A percentile compares a stretch with the other conserved stretches of the same genome.
Conservation (phyloP, 179 eudicot genomes). For the Monotropa hypopitys region DNA sequence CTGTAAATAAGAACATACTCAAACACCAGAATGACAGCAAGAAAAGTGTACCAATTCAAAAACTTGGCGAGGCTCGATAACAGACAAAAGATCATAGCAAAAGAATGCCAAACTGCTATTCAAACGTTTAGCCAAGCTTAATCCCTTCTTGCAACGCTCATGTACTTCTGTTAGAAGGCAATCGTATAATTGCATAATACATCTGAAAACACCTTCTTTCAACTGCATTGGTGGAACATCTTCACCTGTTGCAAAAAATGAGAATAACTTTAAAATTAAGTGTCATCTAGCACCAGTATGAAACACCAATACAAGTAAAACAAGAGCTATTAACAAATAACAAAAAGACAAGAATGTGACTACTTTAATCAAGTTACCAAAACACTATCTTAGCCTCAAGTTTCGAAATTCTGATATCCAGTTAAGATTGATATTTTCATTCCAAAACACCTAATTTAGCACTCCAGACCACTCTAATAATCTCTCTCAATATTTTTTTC, state of each 20-base stretch:
- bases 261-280: background rate
- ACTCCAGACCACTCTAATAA: background rate
- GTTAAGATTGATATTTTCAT: no score
- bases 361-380: background rate
- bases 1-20: background rate
- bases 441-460: background rate
- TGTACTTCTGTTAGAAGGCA: constrained; percentile 98
- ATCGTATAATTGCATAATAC: constrained; percentile 86
- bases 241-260: constrained; percentile 48
- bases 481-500: background rate
- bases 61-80: constrained; percentile 96
- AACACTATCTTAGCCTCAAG: background rate
- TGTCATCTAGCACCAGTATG: background rate
- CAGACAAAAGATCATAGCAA: constrained; percentile 88
- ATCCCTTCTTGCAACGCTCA: constrained; percentile 96
- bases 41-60: constrained; percentile 78
- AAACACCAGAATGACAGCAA: background rate
- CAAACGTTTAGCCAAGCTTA: constrained; percentile 83
- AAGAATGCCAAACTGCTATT: constrained; percentile 96
- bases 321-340: background rate
- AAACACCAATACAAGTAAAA: background rate
- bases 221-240: constrained; percentile 98
- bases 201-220: constrained; percentile 96
- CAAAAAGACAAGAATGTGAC: background rate
- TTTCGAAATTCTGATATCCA: background rate